Conservation (phyloP, 2,329 filamentous ascomycete genomes). For the Trichoderma pleuroti region DNA sequence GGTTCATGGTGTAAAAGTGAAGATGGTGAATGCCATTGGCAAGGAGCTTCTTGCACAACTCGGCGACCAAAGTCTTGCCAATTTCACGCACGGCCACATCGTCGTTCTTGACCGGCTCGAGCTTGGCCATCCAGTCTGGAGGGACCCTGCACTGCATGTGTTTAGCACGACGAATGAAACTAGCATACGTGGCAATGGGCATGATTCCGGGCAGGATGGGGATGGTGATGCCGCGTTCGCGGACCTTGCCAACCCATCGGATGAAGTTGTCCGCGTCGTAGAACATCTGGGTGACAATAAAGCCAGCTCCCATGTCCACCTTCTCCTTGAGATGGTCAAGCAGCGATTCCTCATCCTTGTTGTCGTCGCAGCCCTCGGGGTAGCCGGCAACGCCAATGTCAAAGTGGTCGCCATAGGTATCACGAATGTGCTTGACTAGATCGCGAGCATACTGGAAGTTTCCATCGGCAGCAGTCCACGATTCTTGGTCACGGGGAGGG, state of each 20-base stretch:
- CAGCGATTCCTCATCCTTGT: constrained; percentile 77
- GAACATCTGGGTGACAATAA: constrained; percentile 99
- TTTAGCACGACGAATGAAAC: constrained; percentile 83
- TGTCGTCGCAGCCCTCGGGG: constrained; percentile 91
- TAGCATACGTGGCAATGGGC: constrained; percentile 87
- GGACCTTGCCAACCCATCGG: constrained; percentile 82
- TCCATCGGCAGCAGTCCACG: constrained; percentile 83
- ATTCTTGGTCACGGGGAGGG: constrained; percentile 87
- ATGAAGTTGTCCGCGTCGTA: constrained; percentile 97
- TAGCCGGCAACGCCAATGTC: constrained; percentile 97
- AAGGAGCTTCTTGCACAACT: constrained; percentile 85
- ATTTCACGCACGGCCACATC: constrained; percentile 88
- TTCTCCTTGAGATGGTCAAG: constrained; percentile 96
- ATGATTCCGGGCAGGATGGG: constrained; percentile 86
- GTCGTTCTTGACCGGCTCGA: constrained; percentile 96
- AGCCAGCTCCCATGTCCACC: constrained; percentile 87
- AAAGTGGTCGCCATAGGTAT: constrained; percentile 71
- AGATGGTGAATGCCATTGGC: constrained; percentile 79
- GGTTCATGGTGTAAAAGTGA: constrained; percentile 99
- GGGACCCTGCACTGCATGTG: constrained; percentile 89
- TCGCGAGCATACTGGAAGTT: constrained; percentile 92
- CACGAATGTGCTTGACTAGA: constrained; percentile 77
- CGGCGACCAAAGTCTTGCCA: constrained; percentile 79
- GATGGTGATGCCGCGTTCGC: constrained; percentile 76
- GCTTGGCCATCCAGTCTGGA: constrained; percentile 69